phyloP scores from a whole-genome alignment of 495 filamentous ascomycete genomes.

The Penicillium cataractarum region DNA sequence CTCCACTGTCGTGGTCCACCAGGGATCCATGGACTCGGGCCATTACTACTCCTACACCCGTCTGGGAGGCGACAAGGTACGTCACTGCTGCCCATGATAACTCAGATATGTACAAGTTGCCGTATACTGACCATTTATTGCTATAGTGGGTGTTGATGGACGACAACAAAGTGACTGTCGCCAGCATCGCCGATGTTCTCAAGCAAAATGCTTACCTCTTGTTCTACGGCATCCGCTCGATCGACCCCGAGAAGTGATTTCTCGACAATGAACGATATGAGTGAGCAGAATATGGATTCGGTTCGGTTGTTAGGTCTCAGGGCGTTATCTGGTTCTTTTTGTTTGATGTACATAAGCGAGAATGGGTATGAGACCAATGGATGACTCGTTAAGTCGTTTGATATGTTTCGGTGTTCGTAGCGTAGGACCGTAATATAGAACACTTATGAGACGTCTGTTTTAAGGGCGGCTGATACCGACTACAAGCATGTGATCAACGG shows the following conservation, averaged over 20 bases:
- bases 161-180: conserved; percentile 84
- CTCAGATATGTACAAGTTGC: background rate
- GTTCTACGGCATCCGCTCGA: conserved; percentile 76
- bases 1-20: conserved; percentile 80
- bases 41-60: conserved; percentile 89
- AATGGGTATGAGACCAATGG: conserved; percentile 5
- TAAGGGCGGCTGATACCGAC: background rate
- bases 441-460: background rate
- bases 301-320: background rate
- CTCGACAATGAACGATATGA: background rate
- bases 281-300: background rate
- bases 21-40: conserved; percentile 82
- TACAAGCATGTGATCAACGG: background rate
- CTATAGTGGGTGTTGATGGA: conserved; percentile 87
- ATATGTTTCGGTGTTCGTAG: background rate
- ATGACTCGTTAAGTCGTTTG: conserved; percentile 3
- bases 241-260: conserved; percentile 32
- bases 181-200: conserved; percentile 77
- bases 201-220: conserved; percentile 81
- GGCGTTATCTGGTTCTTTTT: conserved; percentile 3
- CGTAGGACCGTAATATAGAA: too few relatives aligned
- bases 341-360: conserved; percentile 16
- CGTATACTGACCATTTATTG: conserved; percentile 19
- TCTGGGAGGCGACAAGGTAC: conserved; percentile 69
- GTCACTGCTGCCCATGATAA: conserved; percentile 21